Conservation (phyloP, 2,329 filamentous ascomycete genomes). For the Paecilomyces fulvus region DNA sequence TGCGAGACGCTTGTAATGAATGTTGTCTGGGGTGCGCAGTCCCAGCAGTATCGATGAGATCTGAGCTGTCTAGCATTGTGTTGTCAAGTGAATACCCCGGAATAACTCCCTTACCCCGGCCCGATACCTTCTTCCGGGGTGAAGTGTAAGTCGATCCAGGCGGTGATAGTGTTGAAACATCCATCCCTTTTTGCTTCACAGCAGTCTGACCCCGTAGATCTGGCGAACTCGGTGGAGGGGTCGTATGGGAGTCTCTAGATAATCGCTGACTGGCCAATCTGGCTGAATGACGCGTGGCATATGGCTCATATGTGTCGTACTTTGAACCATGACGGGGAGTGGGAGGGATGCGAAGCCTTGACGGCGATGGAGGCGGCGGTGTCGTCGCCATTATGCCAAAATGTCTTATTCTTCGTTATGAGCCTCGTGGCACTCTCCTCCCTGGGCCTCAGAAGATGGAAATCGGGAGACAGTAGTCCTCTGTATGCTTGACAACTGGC, state of each 20-base stretch:
- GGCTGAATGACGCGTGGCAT: conserved; percentile 32
- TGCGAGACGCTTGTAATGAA: conserved; percentile 15
- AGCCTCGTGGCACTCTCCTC: background rate
- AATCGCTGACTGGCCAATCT: conserved; percentile 29
- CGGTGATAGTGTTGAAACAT: conserved; percentile 18
- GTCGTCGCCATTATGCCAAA: conserved; percentile 34
- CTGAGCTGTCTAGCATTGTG: conserved; percentile 10
- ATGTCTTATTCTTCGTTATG: background rate
- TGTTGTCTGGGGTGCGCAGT: conserved; percentile 12
- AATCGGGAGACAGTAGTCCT: background rate
- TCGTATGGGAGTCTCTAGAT: conserved; percentile 17
- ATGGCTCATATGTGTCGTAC: conserved; percentile 35
- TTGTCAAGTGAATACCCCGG: conserved; percentile 13
- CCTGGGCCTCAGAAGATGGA: background rate
- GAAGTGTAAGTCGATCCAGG: conserved; percentile 19
- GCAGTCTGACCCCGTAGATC: conserved; percentile 10
- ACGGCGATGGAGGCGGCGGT: conserved; percentile 37
- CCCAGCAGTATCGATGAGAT: conserved; percentile 16
- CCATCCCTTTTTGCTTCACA: conserved; percentile 12
- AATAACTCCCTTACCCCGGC: conserved; percentile 6
- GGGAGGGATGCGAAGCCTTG: conserved; percentile 30
- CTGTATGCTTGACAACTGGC: background rate
- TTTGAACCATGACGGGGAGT: conserved; percentile 39
- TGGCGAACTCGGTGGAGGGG: conserved; percentile 23
- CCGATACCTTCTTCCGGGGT: conserved; percentile 18